Percentiles rank a stretch among this genome's conserved stretches.
These are phyloP conservation scores for Cystobasidium pallidum DNA, from an alignment of 1,284 basidiomycete species.

Conservation along the genomic window DNA sequence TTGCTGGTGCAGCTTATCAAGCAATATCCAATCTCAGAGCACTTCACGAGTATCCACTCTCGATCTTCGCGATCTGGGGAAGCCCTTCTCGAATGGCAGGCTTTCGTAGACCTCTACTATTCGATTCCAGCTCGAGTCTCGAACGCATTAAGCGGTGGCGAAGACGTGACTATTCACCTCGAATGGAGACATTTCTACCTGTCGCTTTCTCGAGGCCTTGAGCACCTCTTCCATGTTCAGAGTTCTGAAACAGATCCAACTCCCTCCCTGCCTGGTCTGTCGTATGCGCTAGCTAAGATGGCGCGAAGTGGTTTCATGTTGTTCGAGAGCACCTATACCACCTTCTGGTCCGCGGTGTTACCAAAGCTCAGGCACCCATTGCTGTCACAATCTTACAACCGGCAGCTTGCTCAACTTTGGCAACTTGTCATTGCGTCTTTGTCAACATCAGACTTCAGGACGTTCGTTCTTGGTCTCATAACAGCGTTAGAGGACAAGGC, in stretches of 20 bases:
- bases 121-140: conserved; percentile 29
- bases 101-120: conserved; percentile 21
- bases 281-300: conserved; percentile 23
- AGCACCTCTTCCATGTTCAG: background rate
- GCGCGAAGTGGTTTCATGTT: conserved; percentile 22
- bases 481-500: background rate
- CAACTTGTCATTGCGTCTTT: background rate
- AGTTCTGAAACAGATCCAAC: background rate
- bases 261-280: background rate
- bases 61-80: background rate
- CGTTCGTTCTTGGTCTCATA: conserved; percentile 9
- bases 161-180: background rate
- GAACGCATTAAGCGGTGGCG: conserved; percentile 1
- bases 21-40: background rate
- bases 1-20: background rate
- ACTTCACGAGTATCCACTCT: background rate
- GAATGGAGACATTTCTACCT: conserved; percentile 33
- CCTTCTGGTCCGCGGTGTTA: conserved; percentile 32
- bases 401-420: background rate
- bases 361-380: conserved; percentile 3
- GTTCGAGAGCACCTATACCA: background rate
- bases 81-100: conserved; percentile 33
- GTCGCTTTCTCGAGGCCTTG: background rate
- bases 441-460: conserved; percentile 14
- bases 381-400: background rate